Conservation (phyloP, 2,329 filamentous ascomycete genomes). For the Claviceps quebecensis region DNA sequence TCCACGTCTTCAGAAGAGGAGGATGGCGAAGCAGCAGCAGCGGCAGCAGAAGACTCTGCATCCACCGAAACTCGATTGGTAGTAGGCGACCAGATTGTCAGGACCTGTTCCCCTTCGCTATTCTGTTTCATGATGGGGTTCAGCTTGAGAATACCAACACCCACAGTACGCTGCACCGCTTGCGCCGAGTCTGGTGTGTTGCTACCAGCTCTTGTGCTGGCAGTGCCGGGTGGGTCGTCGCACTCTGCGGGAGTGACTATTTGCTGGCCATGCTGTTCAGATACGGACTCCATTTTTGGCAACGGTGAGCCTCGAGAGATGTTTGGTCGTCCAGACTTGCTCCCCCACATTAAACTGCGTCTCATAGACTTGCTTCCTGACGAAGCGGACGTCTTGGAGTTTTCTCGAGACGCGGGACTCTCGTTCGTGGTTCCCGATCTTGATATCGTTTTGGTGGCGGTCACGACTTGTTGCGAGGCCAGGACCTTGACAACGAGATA, state of each 20-base stretch:
- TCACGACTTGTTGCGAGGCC: conserved; percentile 36
- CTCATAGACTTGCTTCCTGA: conserved; percentile 40
- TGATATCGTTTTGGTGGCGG: conserved; percentile 30
- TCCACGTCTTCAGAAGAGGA: conserved; percentile 53
- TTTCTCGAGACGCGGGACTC: conserved; percentile 27
- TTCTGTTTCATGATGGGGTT: conserved; percentile 59
- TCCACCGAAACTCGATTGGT: conserved; percentile 39
- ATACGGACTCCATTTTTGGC: conserved; percentile 41
- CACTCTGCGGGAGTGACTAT: conserved; percentile 31
- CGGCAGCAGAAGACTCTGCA: conserved; percentile 27
- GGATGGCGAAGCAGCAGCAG: too few species aligned
- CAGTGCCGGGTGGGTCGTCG: conserved; percentile 36
- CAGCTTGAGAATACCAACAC: conserved; percentile 63
- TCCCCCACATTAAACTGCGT: conserved; percentile 57
- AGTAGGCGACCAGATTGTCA: conserved; percentile 63
- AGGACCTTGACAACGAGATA: conserved; percentile 76
- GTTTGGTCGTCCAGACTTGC: conserved; percentile 39
- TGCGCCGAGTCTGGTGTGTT: conserved; percentile 13
- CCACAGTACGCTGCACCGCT: conserved; percentile 44
- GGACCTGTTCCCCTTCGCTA: conserved; percentile 59
- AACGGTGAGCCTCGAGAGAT: conserved; percentile 36
- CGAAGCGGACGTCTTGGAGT: conserved; percentile 33
- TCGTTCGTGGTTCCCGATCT: conserved; percentile 34
- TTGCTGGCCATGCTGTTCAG: conserved; percentile 33
- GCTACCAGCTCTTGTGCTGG: conserved; percentile 30